Evolutionary conservation across 345 rosid species (phyloP).

Genomic region (Alliaria petiolata): DNA sequence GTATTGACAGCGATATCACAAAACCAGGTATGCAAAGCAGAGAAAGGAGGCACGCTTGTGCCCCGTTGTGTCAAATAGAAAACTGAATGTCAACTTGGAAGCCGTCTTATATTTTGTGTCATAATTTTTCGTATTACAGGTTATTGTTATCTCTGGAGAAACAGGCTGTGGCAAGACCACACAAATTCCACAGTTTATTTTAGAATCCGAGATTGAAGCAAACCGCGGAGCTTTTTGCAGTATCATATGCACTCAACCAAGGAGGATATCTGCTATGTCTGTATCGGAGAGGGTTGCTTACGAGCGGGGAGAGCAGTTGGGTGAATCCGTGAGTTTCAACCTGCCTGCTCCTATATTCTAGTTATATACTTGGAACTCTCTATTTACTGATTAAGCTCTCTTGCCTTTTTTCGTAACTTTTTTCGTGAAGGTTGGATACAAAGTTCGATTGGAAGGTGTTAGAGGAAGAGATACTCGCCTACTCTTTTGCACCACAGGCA

Average conservation of each 20-base stretch:
- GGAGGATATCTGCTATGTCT: slow-evolving; percentile 89
- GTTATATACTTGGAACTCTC: slow-evolving; percentile 5
- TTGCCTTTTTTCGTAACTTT: too few species aligned
- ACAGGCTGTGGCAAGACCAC: slow-evolving; percentile 99
- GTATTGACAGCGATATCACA: slow-evolving; percentile 53
- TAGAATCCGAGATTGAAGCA: slow-evolving; percentile 74
- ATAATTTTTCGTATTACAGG: slow-evolving; percentile 41
- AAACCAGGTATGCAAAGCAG: slow-evolving; percentile 57
- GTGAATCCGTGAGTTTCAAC: slow-evolving; percentile 83
- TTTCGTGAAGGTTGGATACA: slow-evolving; percentile 75
- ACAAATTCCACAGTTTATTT: slow-evolving; percentile 89
- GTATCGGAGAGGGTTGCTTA: slow-evolving; percentile 94
- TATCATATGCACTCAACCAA: slow-evolving; percentile 93
- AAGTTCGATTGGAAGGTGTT: slow-evolving; percentile 90
- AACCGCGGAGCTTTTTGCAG: slow-evolving; percentile 70
- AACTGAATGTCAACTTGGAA: neutral
- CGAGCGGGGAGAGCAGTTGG: slow-evolving; percentile 93
- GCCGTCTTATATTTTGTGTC: too few species aligned
- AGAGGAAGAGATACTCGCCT: slow-evolving; percentile 86
- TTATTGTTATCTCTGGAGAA: slow-evolving; percentile 84
- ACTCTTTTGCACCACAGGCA: slow-evolving; percentile 93
- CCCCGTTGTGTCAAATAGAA: neutral
- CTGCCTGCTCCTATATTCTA: slow-evolving; percentile 13
- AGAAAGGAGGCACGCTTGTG: neutral
- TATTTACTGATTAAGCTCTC: slow-evolving; percentile 15